Base-by-base conservation (phyloP, 176 grass and related monocot species). In the Thalia dealbata region DNA sequence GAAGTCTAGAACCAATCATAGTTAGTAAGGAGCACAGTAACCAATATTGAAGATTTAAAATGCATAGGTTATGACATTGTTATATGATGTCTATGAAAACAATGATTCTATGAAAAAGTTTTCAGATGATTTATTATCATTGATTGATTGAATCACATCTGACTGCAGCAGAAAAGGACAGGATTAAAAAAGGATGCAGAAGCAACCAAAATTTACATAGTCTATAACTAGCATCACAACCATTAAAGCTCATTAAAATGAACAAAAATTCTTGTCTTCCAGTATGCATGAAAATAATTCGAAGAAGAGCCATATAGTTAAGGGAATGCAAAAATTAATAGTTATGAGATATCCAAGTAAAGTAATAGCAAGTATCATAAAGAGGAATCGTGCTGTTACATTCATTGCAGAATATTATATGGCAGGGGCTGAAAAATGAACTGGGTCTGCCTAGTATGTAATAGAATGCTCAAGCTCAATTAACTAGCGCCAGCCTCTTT, bases 1-100 rank as follows among this genome's bases (percentile, higher is more conserved):
- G 90, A 88, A 68, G 86, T 88, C 95, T 99, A 69, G 64, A 81
- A 77, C 74, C 81, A 69, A 69, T 26, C n/a, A 46, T n/a, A 43
- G 15, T 29, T 61, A 61, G 42, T 71, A 18, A 77, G 42, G 9
- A 32, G 15, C 19, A 32, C 75, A 68, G 1, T 77, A 35, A 52
- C 23, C 30, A n/a, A 22, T 26, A 38, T 30, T 67, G 14, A 14
- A 45, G 26, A 14, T 19, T 29, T 12, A 35, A 50, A 60, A 60
- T 21, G 3, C 16, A 61, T 56, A 74, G 38, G 10, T 8, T 14
- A 65, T 65, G 16, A 15, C 38, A 68, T 44, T 44, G 25, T 3
- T 25, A 9, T 19, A 28, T 72, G 26, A 72, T 29, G 26, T 52
- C 15, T 26, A 72, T 52, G 50, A 72, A 52, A 15, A 22, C 24